Evolutionary conservation across 192 early-diverging fungal genomes (phyloP), one percentile per base, ranked within the genome.

Genomic region (Podila verticillata): DNA sequence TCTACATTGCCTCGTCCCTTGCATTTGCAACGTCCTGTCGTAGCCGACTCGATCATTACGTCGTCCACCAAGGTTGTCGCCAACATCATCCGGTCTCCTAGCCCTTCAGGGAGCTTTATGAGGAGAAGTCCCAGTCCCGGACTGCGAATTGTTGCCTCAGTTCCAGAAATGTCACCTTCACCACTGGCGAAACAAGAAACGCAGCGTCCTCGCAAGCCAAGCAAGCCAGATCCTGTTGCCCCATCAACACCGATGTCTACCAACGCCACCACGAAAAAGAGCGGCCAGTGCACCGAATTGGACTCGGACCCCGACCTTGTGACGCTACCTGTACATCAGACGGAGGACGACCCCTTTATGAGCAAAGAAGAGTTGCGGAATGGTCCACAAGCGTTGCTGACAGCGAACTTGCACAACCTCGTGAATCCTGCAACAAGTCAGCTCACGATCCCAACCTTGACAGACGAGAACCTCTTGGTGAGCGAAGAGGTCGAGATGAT

Each of bases 1-100:
- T 73, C 64, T 15, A 57, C 39, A n/a, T 44, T 73, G 2, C 72
- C 72, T 60, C 63, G 72, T 5, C 72, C 72, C 2, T 34, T 73
- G 31, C 36, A 61, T 20, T 22, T 61, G 17, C 34, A 24, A 24
- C 63, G 72, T 7, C 63, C 72, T 10, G 22, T 66, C n/a, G 32
- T 73, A 24, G 48, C 72, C 1, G 63, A 61, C 31, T 48, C n/a
- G 5, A 39, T 39, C 5, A 66, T 65, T 3, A 58, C 44, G 7
- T 29, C 72, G 2, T 65, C 64, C 19, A n/a, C 61, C 35, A 65
- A 31, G 17, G 63, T 61, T 22, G 62, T 61, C 34, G 35, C 64
- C 4, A 36, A 54, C 17, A 59, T 65, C 19, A 36, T 28, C 29
- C 47, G 63, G 5, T 12, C 51, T 24, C 20, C 51, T 54, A 47